A percentile compares a stretch with the other conserved stretches of the same genome.
Conservation (phyloP, 352 stramenopile species). For the Stramenopiles sp. region DNA sequence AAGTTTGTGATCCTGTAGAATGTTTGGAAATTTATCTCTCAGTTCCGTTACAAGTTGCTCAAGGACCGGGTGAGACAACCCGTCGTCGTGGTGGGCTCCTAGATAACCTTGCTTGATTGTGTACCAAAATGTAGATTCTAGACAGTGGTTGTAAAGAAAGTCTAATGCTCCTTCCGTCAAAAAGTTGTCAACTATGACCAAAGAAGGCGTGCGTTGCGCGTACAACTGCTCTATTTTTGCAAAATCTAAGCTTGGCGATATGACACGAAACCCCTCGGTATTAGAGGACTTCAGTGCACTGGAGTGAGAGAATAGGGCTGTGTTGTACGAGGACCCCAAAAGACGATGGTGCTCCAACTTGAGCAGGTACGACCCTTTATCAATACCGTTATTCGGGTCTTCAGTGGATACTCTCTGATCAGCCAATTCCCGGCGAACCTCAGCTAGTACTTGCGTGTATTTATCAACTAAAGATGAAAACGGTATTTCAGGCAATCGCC, state of each 20-base stretch:
- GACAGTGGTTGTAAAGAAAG: conserved; percentile 27
- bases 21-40: conserved; percentile 26
- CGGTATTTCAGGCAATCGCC: not conserved
- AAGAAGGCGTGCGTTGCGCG: not conserved
- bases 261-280: not conserved
- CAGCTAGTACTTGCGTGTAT: not conserved
- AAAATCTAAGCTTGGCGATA: not conserved
- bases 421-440: not conserved
- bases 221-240: not conserved
- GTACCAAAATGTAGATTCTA: conserved; percentile 32
- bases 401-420: not conserved
- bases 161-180: conserved; percentile 22
- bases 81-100: conserved; percentile 42
- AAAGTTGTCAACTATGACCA: conserved; percentile 16
- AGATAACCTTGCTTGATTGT: conserved; percentile 32
- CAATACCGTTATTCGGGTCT: not conserved
- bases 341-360: not conserved
- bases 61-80: conserved; percentile 32
- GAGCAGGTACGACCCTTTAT: not conserved
- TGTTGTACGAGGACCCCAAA: not conserved
- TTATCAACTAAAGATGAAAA: not conserved
- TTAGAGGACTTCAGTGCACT: not conserved
- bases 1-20: conserved; percentile 31
- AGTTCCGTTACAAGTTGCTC: conserved; percentile 34
- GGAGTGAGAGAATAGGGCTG: not conserved